Evolutionary conservation across 345 rosid genomes (phyloP), one percentile per base, ranked within the genome.

Genomic region (Populus simonii): DNA sequence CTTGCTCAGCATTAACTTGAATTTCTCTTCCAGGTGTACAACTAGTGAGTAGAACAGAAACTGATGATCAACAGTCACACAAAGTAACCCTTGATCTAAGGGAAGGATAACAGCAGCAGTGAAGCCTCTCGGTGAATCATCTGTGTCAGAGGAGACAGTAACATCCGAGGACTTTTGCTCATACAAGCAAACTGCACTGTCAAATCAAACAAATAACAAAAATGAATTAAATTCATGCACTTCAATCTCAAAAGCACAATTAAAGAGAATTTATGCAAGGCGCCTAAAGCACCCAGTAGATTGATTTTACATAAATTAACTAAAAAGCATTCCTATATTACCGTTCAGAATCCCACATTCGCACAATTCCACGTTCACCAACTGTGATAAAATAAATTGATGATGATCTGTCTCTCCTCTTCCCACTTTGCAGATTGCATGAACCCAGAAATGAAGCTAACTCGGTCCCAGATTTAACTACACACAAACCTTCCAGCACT

Each of bases 61-160:
- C 80, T 95, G 97, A 83, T 95, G 97, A 87, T 95, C 98, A 74
- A 97, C 99, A 67, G 96, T 93, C 85, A 88, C 98, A 81, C 98
- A 95, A 72, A 95, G 88, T 82, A 95, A 83, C 66, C 96, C 99
- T 79, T 74, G 90, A 87, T 88, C 86, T 73, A 81, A 85, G 55
- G 99, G 96, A 80, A 93, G 88, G 80, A 90, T 76, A 25, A 82
- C 74, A 80, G 90, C 98, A 70, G 91, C 88, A 71, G 84, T 88
- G 85, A 93, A 95, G 72, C 98, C 99, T 82, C 93, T 89, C 83
- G 78, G 88, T 38, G 89, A 77, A 51, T 89, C 93, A 36, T 91
- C 92, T 20, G 47, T 78, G 15, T 89, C 96, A 12, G 88, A 83
- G 73, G 68, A 83, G 70, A 88, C 75, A 27, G 91, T 85, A 78